Evolutionary conservation across 106 monocot species (phyloP).

Genomic region (Phalaenopsis aphrodite): DNA sequence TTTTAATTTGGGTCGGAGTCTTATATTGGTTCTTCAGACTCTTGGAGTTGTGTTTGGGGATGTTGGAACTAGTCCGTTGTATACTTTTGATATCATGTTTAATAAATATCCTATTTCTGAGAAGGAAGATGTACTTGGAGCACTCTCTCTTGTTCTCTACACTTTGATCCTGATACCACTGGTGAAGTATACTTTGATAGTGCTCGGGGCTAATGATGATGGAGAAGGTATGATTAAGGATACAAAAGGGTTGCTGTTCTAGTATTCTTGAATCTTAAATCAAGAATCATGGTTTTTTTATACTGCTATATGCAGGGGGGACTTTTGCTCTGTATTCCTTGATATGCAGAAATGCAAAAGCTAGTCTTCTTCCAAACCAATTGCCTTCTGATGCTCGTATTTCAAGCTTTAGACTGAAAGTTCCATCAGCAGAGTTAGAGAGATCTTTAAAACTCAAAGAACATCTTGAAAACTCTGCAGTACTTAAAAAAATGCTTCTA

Average conservation of each 20-base stretch:
- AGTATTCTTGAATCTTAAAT: not conserved
- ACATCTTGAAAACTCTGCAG: constrained; percentile 51
- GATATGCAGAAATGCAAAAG: constrained; percentile 95
- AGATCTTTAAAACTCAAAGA: constrained; percentile 92
- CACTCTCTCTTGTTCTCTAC: constrained; percentile 88
- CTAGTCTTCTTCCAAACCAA: constrained; percentile 87
- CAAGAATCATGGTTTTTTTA: not conserved
- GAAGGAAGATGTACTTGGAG: constrained; percentile 88
- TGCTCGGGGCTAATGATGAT: constrained; percentile 88
- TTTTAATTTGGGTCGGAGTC: constrained; percentile 46
- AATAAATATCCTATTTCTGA: constrained; percentile 51
- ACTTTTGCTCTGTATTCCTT: constrained; percentile 97
- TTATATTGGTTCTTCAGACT: constrained; percentile 72
- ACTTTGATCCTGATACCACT: constrained; percentile 90
- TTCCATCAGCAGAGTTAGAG: constrained; percentile 88
- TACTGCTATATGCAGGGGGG: constrained; percentile 46
- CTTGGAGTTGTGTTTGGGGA: constrained; percentile 97
- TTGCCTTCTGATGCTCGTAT: constrained; percentile 84
- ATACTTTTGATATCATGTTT: constrained; percentile 90
- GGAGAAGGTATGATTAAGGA: constrained; percentile 76
- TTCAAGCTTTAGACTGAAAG: constrained; percentile 85
- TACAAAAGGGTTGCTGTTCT: not conserved
- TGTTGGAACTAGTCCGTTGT: constrained; percentile 86
- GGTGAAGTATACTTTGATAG: constrained; percentile 73
- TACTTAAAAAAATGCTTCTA: constrained; percentile 75